Conservation (phyloP, 2,329 filamentous ascomycete species). For the Exophiala aquamarina region DNA sequence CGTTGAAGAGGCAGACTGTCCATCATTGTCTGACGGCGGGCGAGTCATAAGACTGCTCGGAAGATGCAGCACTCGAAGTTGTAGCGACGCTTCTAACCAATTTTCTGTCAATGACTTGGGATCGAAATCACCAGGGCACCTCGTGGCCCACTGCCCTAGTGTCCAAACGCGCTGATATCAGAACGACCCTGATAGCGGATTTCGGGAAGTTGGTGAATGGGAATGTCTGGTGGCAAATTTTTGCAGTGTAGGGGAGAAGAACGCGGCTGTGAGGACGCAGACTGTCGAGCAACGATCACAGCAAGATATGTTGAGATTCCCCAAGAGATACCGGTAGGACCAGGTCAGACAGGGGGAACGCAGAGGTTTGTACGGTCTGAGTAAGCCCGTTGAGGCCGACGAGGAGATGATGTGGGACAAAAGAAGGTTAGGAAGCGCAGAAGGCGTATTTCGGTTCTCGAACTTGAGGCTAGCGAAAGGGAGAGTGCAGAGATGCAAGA, state of each 20-base stretch:
- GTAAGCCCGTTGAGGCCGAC: conserved; percentile 16
- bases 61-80: background rate
- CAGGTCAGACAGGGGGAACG: conserved; percentile 1
- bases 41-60: conserved; percentile 22
- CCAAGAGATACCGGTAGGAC: conserved; percentile 1
- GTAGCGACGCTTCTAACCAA: background rate
- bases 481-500: background rate
- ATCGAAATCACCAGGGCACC: too few species aligned
- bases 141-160: too few species aligned
- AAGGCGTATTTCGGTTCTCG: too few species aligned
- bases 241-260: too few species aligned
- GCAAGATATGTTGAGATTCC: too few species aligned
- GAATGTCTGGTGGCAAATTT: too few species aligned
- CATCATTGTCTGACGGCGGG: conserved; percentile 21
- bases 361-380: conserved; percentile 10
- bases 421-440: background rate
- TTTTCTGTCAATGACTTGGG: background rate
- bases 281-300: too few species aligned
- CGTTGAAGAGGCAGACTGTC: conserved; percentile 13
- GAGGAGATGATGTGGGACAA: conserved; percentile 1
- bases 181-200: too few species aligned
- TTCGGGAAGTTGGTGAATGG: too few species aligned
- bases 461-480: conserved; percentile 1
- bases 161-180: too few species aligned
- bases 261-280: too few species aligned